These are phyloP conservation scores for Colletotrichum liriopes DNA, from an alignment of 2,329 filamentous ascomycete species.

Conservation along the genomic window DNA sequence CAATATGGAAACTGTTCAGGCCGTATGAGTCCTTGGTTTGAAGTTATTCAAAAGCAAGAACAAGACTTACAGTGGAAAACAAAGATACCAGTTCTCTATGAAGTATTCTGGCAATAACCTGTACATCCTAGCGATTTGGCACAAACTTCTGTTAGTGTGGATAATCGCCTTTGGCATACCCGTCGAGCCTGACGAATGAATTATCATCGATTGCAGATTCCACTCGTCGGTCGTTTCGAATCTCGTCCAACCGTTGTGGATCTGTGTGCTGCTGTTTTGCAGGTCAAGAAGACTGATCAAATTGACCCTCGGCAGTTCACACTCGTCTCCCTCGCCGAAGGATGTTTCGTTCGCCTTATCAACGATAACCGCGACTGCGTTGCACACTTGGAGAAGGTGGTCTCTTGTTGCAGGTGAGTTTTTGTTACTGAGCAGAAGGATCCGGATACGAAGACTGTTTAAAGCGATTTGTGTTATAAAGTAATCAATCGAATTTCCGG, in stretches of 20 bases:
- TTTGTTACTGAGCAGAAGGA: constrained; percentile 34
- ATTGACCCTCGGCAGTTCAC: neutral
- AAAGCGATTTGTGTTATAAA: constrained; percentile 26
- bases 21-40: neutral
- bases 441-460: constrained; percentile 14
- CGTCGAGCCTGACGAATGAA: constrained; percentile 36
- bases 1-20: constrained; percentile 19
- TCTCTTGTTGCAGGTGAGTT: constrained; percentile 20
- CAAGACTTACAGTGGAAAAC: constrained; percentile 19
- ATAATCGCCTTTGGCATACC: constrained; percentile 33
- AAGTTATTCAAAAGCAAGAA: fast-evolving
- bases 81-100: constrained; percentile 38
- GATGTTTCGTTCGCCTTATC: constrained; percentile 25
- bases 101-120: constrained; percentile 27
- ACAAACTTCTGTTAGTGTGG: constrained; percentile 32
- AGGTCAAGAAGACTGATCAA: neutral
- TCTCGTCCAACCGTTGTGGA: no score
- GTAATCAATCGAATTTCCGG: constrained; percentile 24
- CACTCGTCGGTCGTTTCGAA: constrained; percentile 29
- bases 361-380: constrained; percentile 6
- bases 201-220: constrained; percentile 36
- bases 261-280: neutral
- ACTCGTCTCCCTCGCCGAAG: neutral
- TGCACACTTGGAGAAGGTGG: constrained; percentile 22
- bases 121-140: constrained; percentile 34